Evolutionary conservation across 768 basidiomycete genomes (phyloP), one percentile per base, ranked within the genome.

Genomic region (Epithele typhae): DNA sequence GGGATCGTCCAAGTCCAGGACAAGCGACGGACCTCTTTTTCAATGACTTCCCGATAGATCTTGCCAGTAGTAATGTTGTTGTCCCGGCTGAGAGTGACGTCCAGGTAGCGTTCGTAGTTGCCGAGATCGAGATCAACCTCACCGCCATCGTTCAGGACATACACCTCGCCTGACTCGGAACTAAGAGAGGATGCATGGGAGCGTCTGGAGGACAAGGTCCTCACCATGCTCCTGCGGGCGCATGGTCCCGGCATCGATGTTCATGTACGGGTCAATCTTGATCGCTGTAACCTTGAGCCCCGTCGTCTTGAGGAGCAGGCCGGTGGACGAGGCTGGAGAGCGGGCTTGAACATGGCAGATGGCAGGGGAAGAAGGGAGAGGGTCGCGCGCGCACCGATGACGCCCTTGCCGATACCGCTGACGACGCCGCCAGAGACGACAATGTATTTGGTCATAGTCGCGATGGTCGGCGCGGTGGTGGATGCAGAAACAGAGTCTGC

Each of bases 261-360:
- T 99, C 95, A 99, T 98, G 59, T 99, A 99, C 12, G 95, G 95
- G 65, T 99, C 95, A 60, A 99, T 98, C 72, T 99, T 99, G 76
- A 99, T 97, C 10, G 95, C 90, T 7, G 95, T 99, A 58, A 97
- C 95, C 71, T 93, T 96, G 51, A 96, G 76, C 38, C 95, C 95
- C 30, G 86, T 82, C 36, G 91, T 97, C 71, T 97, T 97, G 64
- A 99, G 76, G 42, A 98, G 78, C 42, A 98, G 74, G 49, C 95
- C 95, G 5, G 95, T 97, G 40, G 94, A 97, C 22, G 95, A 98
- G 55, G 95, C 95, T 97, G 63, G 33, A 52, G 46, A 43, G 35
- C 24, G 34, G 15, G 46, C 45, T 54, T 53, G 55, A 56, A 56
- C 45, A 54, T 51, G 44, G 52, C 19, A 40, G 37, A 4, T 17